These are phyloP conservation scores for Erigeron canadensis DNA, from an alignment of 129 eudicot genomes.

Conservation along the genomic window DNA sequence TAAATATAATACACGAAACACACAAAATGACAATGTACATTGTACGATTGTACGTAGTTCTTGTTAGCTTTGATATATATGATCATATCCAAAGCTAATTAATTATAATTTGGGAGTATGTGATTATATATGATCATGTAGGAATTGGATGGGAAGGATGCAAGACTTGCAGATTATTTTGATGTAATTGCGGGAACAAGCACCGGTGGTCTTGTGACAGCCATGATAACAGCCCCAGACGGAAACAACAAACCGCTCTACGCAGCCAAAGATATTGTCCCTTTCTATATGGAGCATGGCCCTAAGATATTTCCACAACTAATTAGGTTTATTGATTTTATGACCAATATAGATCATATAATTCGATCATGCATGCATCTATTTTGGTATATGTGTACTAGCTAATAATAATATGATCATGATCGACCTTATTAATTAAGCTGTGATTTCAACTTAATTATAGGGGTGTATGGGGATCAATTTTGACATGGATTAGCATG, in stretches of 20 bases:
- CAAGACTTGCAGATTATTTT: constrained; percentile 67
- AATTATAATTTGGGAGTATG: too few species aligned
- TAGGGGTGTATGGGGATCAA: constrained; percentile 32
- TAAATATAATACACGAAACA: not conserved
- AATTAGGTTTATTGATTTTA: constrained; percentile 11
- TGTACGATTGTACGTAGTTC: not conserved
- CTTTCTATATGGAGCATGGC: constrained; percentile 50
- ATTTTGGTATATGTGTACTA: not conserved
- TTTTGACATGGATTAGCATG: constrained; percentile 14
- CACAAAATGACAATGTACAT: too few species aligned
- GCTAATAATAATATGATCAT: too few species aligned
- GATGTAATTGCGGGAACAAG: constrained; percentile 69
- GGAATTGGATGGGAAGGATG: constrained; percentile 62
- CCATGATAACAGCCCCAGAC: constrained; percentile 62
- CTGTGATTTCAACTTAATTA: not conserved
- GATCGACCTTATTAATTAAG: not conserved
- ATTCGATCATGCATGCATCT: not conserved
- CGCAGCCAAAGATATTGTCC: constrained; percentile 56
- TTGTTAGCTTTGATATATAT: too few species aligned
- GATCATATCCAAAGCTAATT: too few species aligned
- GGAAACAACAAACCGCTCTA: constrained; percentile 51
- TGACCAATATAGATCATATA: not conserved
- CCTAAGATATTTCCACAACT: constrained; percentile 62
- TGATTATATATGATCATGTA: constrained; percentile 21
- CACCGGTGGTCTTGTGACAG: constrained; percentile 59